Conservation (phyloP, 2,329 filamentous ascomycete genomes). For the Aspergillus novoparasiticus region DNA sequence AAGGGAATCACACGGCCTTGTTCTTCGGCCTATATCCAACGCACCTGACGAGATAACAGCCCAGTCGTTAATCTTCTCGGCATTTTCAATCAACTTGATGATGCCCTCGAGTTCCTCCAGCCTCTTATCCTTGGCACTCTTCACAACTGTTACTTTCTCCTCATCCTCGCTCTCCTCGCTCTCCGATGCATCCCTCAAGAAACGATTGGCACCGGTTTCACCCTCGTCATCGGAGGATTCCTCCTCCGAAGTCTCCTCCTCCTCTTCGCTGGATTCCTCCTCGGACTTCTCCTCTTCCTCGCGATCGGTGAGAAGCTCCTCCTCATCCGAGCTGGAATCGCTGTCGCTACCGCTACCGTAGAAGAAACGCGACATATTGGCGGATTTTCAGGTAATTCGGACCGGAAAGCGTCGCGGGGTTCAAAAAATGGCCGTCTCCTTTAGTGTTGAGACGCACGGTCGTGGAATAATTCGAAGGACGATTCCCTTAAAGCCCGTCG, state of each 20-base stretch:
- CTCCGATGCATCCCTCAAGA: slow-evolving; percentile 78
- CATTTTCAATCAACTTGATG: slow-evolving; percentile 91
- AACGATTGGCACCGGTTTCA: slow-evolving; percentile 73
- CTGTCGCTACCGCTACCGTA: slow-evolving; percentile 92
- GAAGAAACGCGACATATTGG: slow-evolving; percentile 95
- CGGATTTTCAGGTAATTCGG: slow-evolving; percentile 23
- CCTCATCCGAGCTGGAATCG: slow-evolving; percentile 93
- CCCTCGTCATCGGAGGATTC: slow-evolving; percentile 53
- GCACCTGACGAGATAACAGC: slow-evolving; percentile 84
- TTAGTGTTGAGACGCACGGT: slow-evolving; percentile 19
- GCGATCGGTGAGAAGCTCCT: slow-evolving; percentile 85
- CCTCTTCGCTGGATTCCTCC: slow-evolving; percentile 57
- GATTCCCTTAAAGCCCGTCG: slow-evolving; percentile 12
- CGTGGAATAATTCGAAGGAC: slow-evolving; percentile 5
- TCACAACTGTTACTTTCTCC: slow-evolving; percentile 82
- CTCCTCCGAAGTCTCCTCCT: slow-evolving; percentile 62
- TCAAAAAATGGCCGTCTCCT: slow-evolving; percentile 28
- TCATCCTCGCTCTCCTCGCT: slow-evolving; percentile 83
- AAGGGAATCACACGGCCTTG: not conserved
- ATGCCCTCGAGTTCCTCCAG: slow-evolving; percentile 89
- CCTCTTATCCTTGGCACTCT: slow-evolving; percentile 98
- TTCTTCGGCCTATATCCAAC: slow-evolving; percentile 28
- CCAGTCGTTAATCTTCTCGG: slow-evolving; percentile 97
- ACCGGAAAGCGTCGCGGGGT: slow-evolving; percentile 24
- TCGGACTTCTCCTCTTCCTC: slow-evolving; percentile 65